Evolutionary conservation across 768 basidiomycete genomes (phyloP).

Genomic region (Roridomyces roridus): DNA sequence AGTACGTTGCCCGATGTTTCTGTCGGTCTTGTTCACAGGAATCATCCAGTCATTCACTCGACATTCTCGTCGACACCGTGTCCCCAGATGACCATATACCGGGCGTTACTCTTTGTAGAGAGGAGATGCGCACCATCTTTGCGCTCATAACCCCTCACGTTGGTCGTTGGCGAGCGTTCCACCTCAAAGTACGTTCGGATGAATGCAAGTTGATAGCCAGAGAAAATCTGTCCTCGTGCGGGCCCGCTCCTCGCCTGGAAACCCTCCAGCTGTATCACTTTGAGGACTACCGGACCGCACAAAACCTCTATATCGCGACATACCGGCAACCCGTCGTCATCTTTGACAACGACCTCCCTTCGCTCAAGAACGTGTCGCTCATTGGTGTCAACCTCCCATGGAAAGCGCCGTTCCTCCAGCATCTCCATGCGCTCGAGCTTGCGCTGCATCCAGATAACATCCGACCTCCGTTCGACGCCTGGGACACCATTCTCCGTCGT

Average conservation of each 20-base stretch:
- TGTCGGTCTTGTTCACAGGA: background rate
- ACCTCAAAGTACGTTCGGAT: constrained; percentile 58
- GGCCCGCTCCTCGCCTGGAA: constrained; percentile 59
- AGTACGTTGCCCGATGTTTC: constrained; percentile 1
- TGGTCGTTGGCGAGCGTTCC: constrained; percentile 61
- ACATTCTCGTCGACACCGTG: constrained; percentile 66
- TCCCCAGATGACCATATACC: constrained; percentile 52
- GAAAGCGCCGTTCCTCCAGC: constrained; percentile 56
- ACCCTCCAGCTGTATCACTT: constrained; percentile 71
- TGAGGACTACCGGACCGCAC: constrained; percentile 57
- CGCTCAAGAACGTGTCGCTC: constrained; percentile 59
- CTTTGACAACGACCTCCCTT: constrained; percentile 58
- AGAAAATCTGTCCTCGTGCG: constrained; percentile 54
- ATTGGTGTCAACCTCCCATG: constrained; percentile 73
- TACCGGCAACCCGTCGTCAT: constrained; percentile 63
- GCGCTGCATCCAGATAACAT: constrained; percentile 66
- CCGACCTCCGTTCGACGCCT: constrained; percentile 59
- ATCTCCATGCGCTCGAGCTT: constrained; percentile 58
- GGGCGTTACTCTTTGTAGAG: constrained; percentile 57
- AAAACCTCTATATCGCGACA: constrained; percentile 61
- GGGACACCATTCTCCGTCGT: constrained; percentile 58
- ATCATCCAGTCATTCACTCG: constrained; percentile 35
- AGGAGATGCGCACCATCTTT: constrained; percentile 55
- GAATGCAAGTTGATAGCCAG: constrained; percentile 63
- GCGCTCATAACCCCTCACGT: constrained; percentile 52